These are phyloP conservation scores for Leishmania tropica DNA, from an alignment of 208 protist genomes.

Conservation along the genomic window DNA sequence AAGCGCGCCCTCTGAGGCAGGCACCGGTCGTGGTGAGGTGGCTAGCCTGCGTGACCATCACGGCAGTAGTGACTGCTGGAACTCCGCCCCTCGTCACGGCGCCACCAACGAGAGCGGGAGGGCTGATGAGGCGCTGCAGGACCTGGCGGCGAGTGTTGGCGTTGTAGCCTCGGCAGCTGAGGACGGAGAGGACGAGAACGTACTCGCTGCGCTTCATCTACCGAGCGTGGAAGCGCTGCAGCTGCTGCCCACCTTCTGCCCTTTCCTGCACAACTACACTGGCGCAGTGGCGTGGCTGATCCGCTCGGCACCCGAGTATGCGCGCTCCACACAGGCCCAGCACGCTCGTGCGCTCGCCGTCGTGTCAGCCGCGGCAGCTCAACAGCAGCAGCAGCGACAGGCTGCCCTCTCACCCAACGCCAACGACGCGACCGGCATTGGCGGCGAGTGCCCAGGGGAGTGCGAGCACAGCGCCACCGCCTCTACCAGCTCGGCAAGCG, in stretches of 20 bases:
- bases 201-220: conserved; percentile 29
- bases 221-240: conserved; percentile 37
- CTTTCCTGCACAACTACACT: conserved; percentile 41
- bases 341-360: conserved; percentile 23
- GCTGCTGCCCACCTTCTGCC: conserved; percentile 32
- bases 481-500: not conserved
- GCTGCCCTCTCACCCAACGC: not conserved
- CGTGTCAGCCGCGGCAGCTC: conserved; percentile 11
- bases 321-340: conserved; percentile 24
- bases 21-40: not conserved
- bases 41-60: not conserved
- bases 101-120: not conserved
- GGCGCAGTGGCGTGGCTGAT: conserved; percentile 19
- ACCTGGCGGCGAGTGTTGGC: not conserved
- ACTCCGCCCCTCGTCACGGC: not conserved
- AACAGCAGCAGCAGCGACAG: conserved; percentile 10
- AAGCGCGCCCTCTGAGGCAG: not conserved
- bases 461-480: not conserved
- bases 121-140: not conserved
- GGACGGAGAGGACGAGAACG: not conserved
- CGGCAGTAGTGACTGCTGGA: not conserved
- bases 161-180: not conserved
- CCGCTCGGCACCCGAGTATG: conserved; percentile 27
- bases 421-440: not conserved
- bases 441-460: not conserved